Evolutionary conservation across 2,329 filamentous ascomycete species (phyloP), one percentile per base, ranked within the genome.

Genomic region (Aureobasidium uvarum): DNA sequence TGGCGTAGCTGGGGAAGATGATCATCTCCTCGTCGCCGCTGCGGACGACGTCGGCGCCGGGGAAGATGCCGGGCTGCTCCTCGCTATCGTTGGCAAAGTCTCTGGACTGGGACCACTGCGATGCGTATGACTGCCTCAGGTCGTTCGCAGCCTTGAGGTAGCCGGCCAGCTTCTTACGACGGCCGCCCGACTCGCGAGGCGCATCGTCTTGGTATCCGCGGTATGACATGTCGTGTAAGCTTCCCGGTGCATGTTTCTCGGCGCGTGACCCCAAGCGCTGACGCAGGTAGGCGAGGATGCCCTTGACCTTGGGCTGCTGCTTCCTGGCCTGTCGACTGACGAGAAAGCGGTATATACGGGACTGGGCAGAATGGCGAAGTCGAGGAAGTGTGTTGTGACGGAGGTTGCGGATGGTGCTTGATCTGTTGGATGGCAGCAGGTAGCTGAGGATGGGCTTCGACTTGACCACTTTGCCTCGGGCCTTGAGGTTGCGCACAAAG

Each of bases 21-120:
- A 99, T 86, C 87, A 99, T 91, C 78, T 98, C 91, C 75, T 97
- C 92, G 67, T 92, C 86, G 14, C 91, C 93, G 67, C 87, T 88
- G 13, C 87, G 85, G 18, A 89, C 85, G 67, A 96, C 90, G n/a
- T 89, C 86, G 20, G 91, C 89, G 70, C 96, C 89, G 0, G 92
- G 91, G 72, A 96, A 97, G 1, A 89, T 86, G 0, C 89, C 90
- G 0, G 91, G 89, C 36, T 91, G 89, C 51, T 82, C 76, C 31
- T 79, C 75, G 46, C 76, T 75, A 67, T 74, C 80, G n/a, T 52
- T 31, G 38, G 63, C 63, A 55, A 64, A 64, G 41, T 69, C 66
- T 41, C 69, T 45, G 62, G 66, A n/a, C 10, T 54, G 48, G 45
- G 67, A 75, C 80, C 81, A 79, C 68, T 83, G 81, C 68, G 83